Conservation (phyloP, 2,329 filamentous ascomycete genomes). For the Trichoderma oligosporum region DNA sequence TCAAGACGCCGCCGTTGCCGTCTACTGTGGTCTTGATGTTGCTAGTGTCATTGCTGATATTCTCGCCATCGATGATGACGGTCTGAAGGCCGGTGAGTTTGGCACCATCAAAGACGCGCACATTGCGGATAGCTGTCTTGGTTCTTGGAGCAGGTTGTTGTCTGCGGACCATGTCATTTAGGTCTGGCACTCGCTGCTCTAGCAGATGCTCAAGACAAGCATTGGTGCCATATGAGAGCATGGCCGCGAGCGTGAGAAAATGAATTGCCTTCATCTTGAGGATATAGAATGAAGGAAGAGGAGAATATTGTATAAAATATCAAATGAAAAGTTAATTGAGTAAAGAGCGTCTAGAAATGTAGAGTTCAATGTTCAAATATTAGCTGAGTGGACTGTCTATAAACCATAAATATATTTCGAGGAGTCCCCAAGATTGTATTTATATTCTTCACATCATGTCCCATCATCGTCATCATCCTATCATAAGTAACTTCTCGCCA, state of each 20-base stretch:
- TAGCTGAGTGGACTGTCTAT: not conserved
- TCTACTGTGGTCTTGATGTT: not conserved
- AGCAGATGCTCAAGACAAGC: constrained; percentile 3
- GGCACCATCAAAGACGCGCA: not conserved
- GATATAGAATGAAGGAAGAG: not conserved
- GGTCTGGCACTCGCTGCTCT: not conserved
- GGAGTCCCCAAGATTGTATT: not conserved
- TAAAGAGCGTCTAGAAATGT: not conserved
- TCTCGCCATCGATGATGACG: constrained; percentile 2
- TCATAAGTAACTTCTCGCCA: not conserved
- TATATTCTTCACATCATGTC: no score
- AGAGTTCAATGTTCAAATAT: not conserved
- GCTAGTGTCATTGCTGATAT: constrained; percentile 3
- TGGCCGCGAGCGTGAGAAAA: not conserved
- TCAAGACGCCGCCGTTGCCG: constrained; percentile 4
- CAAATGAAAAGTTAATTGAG: not conserved
- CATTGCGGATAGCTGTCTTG: constrained; percentile 3
- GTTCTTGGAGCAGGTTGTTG: not conserved
- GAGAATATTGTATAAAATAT: not conserved
- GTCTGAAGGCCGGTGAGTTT: not conserved
- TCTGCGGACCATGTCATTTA: not conserved
- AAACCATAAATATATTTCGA: not conserved
- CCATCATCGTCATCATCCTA: not conserved
- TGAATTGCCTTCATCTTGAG: not conserved
- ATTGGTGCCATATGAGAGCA: not conserved